Conservation (phyloP, 352 stramenopile species). For the Achlya hypogyna region DNA sequence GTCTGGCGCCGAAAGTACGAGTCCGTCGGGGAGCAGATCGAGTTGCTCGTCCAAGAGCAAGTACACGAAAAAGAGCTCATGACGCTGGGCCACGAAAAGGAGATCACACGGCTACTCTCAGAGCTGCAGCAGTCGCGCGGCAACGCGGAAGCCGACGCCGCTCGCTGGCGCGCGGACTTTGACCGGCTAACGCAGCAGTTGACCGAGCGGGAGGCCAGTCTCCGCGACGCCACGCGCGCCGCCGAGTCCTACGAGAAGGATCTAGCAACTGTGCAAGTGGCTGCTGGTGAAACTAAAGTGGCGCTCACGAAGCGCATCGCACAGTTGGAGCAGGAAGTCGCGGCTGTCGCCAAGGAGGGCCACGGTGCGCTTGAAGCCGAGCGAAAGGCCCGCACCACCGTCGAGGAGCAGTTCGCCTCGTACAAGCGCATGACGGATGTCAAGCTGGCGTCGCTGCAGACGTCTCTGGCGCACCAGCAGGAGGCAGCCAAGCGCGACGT, state of each 20-base stretch:
- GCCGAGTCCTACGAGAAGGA: neutral
- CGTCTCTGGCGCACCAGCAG: neutral
- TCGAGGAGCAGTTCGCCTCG: neutral
- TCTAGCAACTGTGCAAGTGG: neutral
- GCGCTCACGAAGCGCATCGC: neutral
- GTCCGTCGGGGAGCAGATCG: constrained; percentile 62
- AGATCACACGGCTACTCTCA: constrained; percentile 27
- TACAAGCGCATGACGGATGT: constrained; percentile 8
- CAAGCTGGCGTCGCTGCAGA: constrained; percentile 1
- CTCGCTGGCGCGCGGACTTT: neutral
- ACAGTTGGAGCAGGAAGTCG: neutral
- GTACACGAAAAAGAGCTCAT: constrained; percentile 19
- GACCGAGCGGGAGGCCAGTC: neutral
- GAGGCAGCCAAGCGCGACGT: neutral
- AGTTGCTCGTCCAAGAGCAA: constrained; percentile 68
- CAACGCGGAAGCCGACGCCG: neutral
- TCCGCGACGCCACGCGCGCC: neutral
- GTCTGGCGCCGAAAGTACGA: constrained; percentile 51
- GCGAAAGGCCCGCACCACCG: neutral
- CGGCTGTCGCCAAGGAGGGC: neutral
- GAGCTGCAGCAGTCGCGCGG: constrained; percentile 24
- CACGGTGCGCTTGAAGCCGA: neutral
- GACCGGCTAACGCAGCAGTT: neutral
- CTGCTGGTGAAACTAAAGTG: neutral
- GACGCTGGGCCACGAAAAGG: constrained; percentile 26